Evolutionary conservation across 2,329 filamentous ascomycete species (phyloP), one percentile per base, ranked within the genome.

Genomic region (Penicillium sumatraense): DNA sequence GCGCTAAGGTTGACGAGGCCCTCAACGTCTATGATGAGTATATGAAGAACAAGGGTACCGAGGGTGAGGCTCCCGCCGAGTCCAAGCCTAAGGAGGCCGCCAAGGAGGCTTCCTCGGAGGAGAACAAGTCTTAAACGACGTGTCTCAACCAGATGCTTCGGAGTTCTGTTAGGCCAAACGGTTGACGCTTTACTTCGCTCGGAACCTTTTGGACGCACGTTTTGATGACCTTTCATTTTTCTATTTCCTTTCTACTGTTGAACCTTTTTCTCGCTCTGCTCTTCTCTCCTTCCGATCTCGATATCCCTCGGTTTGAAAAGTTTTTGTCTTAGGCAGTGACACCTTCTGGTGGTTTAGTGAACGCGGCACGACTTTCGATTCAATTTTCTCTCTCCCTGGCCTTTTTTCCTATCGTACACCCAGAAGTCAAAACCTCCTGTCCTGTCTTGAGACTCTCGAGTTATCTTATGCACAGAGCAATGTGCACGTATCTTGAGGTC

Each of bases 1-100:
- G 91, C 75, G 86, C 88, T 76, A 99, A 99, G 89, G 95, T 99
- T 57, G 91, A 96, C 58, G 95, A 99, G 82, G 95, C 95, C 65
- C 89, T 99, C 74, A 90, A 86, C 67, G 95, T 99, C 69, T 99
- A 98, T 76, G 92, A 99, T 72, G 95, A 99, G 79, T 99, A 99
- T 78, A 89, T 98, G 80, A 98, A 98, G 87, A 86, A 86, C 72
- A 91, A 95, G 75, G 74, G 75, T 60, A 71, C 68, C 49, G 77
- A 80, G 51, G 74, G 72, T 50, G 75, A 75, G 58, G 61, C 71
- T 53, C 50, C 71, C 57, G 64, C 56, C 49, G 80, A 81, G 57
- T 68, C 71, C 54, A 81, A 81, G 72, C 76, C 71, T 59, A 69
- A 77, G 67, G 76, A 77, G 66, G 66, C 68, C 56, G 69, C 68